Percentiles rank a stretch among this genome's conserved stretches.
These are phyloP conservation scores for Secale cereale DNA, from an alignment of 176 grass and related monocot species.

Conservation along the genomic window DNA sequence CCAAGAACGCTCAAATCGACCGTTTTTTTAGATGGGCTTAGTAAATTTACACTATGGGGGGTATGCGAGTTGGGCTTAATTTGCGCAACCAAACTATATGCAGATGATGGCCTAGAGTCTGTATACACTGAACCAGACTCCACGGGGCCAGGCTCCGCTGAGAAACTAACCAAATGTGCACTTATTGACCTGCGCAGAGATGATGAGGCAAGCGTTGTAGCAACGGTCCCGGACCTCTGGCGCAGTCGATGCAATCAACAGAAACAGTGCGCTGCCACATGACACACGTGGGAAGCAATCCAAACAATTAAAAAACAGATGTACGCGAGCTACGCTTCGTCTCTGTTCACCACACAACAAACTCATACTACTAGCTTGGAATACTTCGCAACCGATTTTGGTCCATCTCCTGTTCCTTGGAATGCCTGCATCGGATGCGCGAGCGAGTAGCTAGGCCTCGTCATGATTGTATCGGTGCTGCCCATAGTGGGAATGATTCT, in stretches of 20 bases:
- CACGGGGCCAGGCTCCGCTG: too few species aligned
- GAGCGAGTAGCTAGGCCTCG: not conserved
- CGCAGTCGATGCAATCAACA: not conserved
- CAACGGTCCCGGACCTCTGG: not conserved
- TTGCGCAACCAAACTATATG: too few species aligned
- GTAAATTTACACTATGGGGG: too few species aligned
- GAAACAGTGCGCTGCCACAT: not conserved
- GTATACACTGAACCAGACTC: too few species aligned
- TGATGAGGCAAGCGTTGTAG: not conserved
- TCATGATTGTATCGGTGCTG: slow-evolving; percentile 2
- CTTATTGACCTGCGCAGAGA: not conserved
- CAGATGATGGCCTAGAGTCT: too few species aligned
- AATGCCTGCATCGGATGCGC: not conserved
- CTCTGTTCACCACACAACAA: not conserved
- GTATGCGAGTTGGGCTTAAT: too few species aligned
- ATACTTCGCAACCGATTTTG: not conserved
- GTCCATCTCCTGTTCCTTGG: not conserved
- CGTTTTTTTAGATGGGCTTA: too few species aligned
- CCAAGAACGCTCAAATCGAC: too few species aligned
- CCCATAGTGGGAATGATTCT: slow-evolving; percentile 18
- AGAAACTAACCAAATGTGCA: too few species aligned
- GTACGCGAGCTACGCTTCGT: not conserved
- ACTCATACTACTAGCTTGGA: too few species aligned
- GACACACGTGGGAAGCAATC: too few species aligned
- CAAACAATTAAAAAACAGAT: too few species aligned